These are phyloP conservation scores for Thalassiosira hispida DNA, from an alignment of 352 stramenopile genomes.

Conservation along the genomic window DNA sequence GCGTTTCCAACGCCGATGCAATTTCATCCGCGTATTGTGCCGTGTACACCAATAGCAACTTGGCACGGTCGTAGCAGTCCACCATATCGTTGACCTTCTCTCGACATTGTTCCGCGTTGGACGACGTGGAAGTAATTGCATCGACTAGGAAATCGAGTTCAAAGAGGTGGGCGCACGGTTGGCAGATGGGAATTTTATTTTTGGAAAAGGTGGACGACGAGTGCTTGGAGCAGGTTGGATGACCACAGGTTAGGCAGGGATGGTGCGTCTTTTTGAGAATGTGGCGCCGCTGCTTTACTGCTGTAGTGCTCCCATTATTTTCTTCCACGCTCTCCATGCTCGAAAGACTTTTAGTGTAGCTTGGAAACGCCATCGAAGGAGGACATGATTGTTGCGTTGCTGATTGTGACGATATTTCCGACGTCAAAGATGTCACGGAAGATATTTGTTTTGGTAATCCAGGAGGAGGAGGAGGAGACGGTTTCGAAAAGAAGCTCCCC, in stretches of 20 bases:
- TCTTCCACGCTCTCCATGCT: neutral
- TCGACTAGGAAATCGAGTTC: constrained; percentile 60
- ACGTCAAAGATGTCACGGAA: neutral
- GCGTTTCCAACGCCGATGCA: constrained; percentile 40
- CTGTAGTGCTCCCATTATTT: neutral
- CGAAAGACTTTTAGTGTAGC: neutral
- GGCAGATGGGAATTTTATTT: constrained; percentile 65
- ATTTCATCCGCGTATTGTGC: constrained; percentile 65
- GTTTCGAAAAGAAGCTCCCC: constrained; percentile 18
- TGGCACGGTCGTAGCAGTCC: constrained; percentile 75
- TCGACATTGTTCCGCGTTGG: constrained; percentile 10
- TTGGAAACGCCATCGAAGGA: neutral
- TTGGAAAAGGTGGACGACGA: constrained; percentile 63
- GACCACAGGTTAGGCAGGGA: constrained; percentile 72
- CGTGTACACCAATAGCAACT: constrained; percentile 67
- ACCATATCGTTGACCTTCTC: constrained; percentile 65
- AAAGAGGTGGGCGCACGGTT: constrained; percentile 68
- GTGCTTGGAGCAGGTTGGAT: constrained; percentile 65
- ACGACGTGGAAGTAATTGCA: constrained; percentile 22
- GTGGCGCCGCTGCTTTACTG: neutral
- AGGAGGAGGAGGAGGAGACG: no score
- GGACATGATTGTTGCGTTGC: constrained; percentile 11
- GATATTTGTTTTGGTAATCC: no score
- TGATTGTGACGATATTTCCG: neutral
- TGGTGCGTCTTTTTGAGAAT: constrained; percentile 25